Percentiles rank a stretch among this genome's conserved stretches.
phyloP scores from a whole-genome alignment of 1,139 yeast species.

The Pichia terricola region DNA sequence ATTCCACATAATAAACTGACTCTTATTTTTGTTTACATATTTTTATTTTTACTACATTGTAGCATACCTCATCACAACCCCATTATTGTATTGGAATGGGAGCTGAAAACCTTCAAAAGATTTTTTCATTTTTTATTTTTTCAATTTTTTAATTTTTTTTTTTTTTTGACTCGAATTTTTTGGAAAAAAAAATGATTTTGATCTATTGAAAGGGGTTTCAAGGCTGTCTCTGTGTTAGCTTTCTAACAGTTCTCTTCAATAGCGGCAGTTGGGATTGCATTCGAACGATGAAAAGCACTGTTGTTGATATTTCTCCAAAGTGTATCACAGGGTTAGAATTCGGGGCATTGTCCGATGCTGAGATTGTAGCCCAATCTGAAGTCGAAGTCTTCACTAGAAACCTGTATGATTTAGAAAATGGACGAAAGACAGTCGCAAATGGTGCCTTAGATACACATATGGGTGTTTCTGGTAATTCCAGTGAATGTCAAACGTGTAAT shows the following conservation, averaged over 20 bases:
- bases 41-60: too few relatives aligned
- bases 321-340: constrained; percentile 86
- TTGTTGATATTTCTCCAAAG: constrained; percentile 81
- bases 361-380: constrained; percentile 87
- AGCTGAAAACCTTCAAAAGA: too few relatives aligned
- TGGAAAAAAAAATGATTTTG: background rate
- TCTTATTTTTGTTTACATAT: too few relatives aligned
- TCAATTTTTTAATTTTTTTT: too few relatives aligned
- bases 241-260: too few relatives aligned
- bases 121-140: too few relatives aligned
- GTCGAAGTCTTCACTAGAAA: constrained; percentile 91
- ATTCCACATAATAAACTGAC: too few relatives aligned
- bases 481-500: constrained; percentile 84
- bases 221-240: too few relatives aligned
- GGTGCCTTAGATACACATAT: constrained; percentile 90
- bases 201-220: background rate
- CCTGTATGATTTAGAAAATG: constrained; percentile 80
- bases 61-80: too few relatives aligned
- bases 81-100: too few relatives aligned
- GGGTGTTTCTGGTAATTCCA: constrained; percentile 86
- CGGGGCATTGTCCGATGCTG: constrained; percentile 84
- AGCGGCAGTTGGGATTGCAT: too few relatives aligned
- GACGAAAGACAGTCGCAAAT: constrained; percentile 64
- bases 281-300: constrained; percentile 54
- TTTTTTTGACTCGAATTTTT: too few relatives aligned